Conservation (phyloP, 495 filamentous ascomycete genomes). For the Talaromyces trachyspermus region DNA sequence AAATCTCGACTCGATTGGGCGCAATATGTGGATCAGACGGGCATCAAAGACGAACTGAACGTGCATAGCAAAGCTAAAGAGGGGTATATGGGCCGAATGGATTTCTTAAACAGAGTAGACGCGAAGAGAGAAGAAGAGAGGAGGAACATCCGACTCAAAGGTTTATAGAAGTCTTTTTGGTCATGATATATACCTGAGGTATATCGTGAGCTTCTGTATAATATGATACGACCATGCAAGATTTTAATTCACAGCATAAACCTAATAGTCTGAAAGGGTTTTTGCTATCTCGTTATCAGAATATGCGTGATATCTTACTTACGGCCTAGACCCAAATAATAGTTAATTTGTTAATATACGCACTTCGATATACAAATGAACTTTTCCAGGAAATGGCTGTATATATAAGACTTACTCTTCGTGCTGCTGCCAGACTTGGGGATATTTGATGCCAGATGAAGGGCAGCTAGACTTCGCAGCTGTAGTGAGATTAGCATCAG, state of each 20-base stretch:
- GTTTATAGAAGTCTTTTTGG: conserved; percentile 26
- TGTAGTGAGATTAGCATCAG: conserved; percentile 13
- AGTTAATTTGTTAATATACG: no score
- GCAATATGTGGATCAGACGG: conserved; percentile 83
- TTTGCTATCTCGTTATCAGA: no score
- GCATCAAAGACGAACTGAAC: conserved; percentile 84
- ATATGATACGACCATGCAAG: not conserved
- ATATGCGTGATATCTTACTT: no score
- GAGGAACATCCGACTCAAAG: conserved; percentile 52
- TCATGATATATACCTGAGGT: not conserved
- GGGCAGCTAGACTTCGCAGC: conserved; percentile 51
- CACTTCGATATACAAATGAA: no score
- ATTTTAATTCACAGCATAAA: no score
- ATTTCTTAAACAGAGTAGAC: conserved; percentile 81
- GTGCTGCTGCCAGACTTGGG: conserved; percentile 45
- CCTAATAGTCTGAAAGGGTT: no score
- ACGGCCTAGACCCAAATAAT: no score
- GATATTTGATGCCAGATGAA: conserved; percentile 49
- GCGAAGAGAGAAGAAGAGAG: conserved; percentile 68
- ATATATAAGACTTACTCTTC: no score
- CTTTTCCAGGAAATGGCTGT: no score
- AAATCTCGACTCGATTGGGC: conserved; percentile 95
- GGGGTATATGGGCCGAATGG: conserved; percentile 74
- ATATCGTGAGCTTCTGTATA: not conserved
- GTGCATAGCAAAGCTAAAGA: conserved; percentile 77